phyloP scores from a whole-genome alignment of 2,329 filamentous ascomycete genomes.

The Ophiosphaerella herpotricha region DNA sequence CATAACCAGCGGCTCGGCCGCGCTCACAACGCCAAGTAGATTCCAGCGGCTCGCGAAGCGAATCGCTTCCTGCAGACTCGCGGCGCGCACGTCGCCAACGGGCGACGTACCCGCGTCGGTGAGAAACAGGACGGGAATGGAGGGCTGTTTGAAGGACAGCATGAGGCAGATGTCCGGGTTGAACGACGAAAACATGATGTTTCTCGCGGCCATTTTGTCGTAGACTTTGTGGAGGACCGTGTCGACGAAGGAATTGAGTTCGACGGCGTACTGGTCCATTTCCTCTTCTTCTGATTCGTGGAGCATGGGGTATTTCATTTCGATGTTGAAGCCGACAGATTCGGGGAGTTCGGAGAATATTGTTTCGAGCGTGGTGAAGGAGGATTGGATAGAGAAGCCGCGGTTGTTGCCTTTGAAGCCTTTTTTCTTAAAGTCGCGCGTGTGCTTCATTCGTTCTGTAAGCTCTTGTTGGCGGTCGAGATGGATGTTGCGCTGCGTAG shows the following conservation, averaged over 20 bases:
- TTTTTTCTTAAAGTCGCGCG: slow-evolving; percentile 89
- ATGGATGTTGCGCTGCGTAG: slow-evolving; percentile 49
- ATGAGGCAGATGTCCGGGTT: slow-evolving; percentile 96
- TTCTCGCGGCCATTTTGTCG: slow-evolving; percentile 77
- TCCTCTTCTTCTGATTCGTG: slow-evolving; percentile 93
- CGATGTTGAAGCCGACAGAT: slow-evolving; percentile 93
- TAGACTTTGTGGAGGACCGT: slow-evolving; percentile 90
- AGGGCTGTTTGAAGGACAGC: slow-evolving; percentile 94
- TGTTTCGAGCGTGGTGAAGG: slow-evolving; percentile 93
- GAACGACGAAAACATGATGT: slow-evolving; percentile 96
- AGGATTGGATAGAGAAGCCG: slow-evolving; percentile 92
- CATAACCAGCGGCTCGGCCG: slow-evolving; percentile 85
- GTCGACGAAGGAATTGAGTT: slow-evolving; percentile 95
- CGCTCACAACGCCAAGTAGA: slow-evolving; percentile 84
- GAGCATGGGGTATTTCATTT: slow-evolving; percentile 99
- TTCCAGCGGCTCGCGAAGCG: slow-evolving; percentile 96
- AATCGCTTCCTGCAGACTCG: slow-evolving; percentile 91
- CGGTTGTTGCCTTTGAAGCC: slow-evolving; percentile 96
- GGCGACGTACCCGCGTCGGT: slow-evolving; percentile 82
- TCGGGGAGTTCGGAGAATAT: slow-evolving; percentile 84
- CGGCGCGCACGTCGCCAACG: slow-evolving; percentile 88
- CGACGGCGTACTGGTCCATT: slow-evolving; percentile 95
- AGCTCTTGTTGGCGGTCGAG: slow-evolving; percentile 55
- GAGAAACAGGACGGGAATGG: slow-evolving; percentile 92
- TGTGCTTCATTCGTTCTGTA: slow-evolving; percentile 94